phyloP scores from a whole-genome alignment of 106 monocot species.

The Platanthera guangdongensis region DNA sequence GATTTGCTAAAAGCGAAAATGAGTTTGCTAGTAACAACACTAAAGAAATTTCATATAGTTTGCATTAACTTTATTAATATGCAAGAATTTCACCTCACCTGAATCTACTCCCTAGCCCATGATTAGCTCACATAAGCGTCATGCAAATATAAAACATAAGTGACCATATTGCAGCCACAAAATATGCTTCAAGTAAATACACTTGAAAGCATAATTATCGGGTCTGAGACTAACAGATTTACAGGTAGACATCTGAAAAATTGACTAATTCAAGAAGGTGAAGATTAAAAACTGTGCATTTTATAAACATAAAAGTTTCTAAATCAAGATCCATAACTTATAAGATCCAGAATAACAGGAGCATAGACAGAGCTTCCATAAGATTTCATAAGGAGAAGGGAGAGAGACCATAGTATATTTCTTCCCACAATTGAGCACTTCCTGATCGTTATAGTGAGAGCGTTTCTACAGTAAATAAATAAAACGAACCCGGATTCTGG shows the following conservation, averaged over 20 bases:
- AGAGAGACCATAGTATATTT: not conserved
- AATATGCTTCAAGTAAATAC: not conserved
- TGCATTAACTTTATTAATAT: too few relatives aligned
- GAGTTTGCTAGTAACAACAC: too few relatives aligned
- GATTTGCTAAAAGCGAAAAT: too few relatives aligned
- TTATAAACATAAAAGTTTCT: too few relatives aligned
- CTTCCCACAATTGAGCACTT: not conserved
- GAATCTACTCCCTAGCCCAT: not conserved
- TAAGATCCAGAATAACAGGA: not conserved
- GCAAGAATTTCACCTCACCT: not conserved
- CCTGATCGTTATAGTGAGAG: not conserved
- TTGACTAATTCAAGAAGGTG: not conserved
- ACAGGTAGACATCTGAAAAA: not conserved
- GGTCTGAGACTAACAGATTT: not conserved
- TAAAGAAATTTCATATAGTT: too few relatives aligned
- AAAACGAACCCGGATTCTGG: constrained; percentile 63
- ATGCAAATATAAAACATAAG: not conserved
- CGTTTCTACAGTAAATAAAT: not conserved
- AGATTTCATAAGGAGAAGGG: not conserved
- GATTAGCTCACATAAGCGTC: not conserved
- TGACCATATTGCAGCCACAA: not conserved
- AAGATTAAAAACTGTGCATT: not conserved
- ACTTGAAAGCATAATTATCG: not conserved
- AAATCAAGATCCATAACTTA: not conserved
- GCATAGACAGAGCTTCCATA: not conserved